Evolutionary conservation across 306 rosid genomes (phyloP).

Genomic region (Lithocarpus polystachyus): DNA sequence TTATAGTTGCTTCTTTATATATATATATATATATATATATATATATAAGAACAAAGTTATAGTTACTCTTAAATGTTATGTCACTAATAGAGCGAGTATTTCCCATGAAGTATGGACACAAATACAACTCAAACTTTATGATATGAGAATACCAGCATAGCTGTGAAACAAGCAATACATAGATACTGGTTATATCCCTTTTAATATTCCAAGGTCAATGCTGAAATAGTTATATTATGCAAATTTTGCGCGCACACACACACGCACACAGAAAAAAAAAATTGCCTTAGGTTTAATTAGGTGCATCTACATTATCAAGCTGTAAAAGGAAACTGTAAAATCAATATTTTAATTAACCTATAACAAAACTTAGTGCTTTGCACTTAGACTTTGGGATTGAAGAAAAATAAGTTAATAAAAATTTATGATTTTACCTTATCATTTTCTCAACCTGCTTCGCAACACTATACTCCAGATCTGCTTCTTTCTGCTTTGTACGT

Average conservation of each 20-base stretch:
- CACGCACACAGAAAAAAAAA: too few relatives aligned
- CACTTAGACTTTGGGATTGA: not conserved
- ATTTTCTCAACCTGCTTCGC: slow-evolving; percentile 99
- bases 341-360: not conserved
- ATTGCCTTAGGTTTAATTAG: not conserved
- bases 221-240: not conserved
- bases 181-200: not conserved
- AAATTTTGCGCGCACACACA: too few relatives aligned
- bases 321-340: not conserved
- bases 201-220: not conserved
- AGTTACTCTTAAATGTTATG: not conserved
- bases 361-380: not conserved
- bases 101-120: not conserved
- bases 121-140: too few relatives aligned
- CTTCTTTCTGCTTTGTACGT: slow-evolving; percentile 95
- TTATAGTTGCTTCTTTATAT: not conserved
- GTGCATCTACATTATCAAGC: not conserved
- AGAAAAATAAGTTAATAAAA: slow-evolving; percentile 18
- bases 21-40: too few relatives aligned
- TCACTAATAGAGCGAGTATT: not conserved
- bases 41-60: too few relatives aligned
- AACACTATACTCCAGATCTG: slow-evolving; percentile 93
- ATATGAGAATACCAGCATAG: not conserved
- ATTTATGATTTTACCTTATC: slow-evolving; percentile 62
- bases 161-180: not conserved